These are phyloP conservation scores for Aspergillus sojae DNA, from an alignment of 2,329 filamentous ascomycete species.

Conservation along the genomic window DNA sequence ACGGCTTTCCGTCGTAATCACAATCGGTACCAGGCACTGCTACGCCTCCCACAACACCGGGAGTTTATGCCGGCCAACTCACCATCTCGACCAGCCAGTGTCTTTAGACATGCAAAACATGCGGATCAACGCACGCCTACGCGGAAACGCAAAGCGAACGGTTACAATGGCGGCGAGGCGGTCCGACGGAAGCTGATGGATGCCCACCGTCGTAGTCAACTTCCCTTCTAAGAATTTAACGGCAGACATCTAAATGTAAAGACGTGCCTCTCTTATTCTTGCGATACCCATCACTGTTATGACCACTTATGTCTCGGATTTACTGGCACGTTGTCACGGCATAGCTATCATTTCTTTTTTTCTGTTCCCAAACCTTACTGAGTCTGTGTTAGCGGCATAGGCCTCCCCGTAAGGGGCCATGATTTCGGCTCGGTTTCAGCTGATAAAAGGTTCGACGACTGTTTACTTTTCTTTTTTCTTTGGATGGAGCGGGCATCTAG, in stretches of 20 bases:
- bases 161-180: conserved; percentile 43
- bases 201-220: conserved; percentile 42
- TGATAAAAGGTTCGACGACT: background rate
- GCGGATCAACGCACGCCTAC: conserved; percentile 44
- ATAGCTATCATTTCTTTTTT: background rate
- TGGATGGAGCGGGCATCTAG: background rate
- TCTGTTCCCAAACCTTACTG: background rate
- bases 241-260: background rate
- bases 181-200: conserved; percentile 49
- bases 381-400: conserved; percentile 9
- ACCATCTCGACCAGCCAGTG: conserved; percentile 45
- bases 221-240: conserved; percentile 34
- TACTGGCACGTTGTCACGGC: background rate
- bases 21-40: conserved; percentile 52
- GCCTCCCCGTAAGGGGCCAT: background rate
- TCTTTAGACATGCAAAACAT: conserved; percentile 45
- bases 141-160: conserved; percentile 43
- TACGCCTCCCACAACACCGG: conserved; percentile 50
- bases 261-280: background rate
- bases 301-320: conserved; percentile 1
- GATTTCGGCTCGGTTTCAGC: background rate
- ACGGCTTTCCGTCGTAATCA: conserved; percentile 73
- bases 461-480: background rate
- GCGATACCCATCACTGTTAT: conserved; percentile 4
- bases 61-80: conserved; percentile 50